Percentiles rank a stretch among this genome's conserved stretches.
These are phyloP conservation scores for Xerocomellus dryophilus DNA, from an alignment of 768 basidiomycete species.

Conservation along the genomic window DNA sequence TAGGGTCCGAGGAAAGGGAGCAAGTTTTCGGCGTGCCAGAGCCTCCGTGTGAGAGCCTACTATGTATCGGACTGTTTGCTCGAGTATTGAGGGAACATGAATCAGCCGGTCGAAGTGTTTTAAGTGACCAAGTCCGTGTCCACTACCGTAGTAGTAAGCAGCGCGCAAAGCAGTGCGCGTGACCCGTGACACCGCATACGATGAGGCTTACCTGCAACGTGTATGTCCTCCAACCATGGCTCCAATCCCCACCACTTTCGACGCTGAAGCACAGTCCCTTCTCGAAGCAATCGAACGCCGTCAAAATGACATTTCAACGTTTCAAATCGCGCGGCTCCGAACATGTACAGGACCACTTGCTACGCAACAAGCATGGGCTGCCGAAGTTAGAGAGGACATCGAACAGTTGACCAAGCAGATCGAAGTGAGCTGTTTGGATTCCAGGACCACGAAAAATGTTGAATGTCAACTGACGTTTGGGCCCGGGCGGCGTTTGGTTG, in stretches of 20 bases:
- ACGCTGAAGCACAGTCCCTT: conserved; percentile 47
- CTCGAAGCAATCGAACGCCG: conserved; percentile 54
- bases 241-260: conserved; percentile 54
- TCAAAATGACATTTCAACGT: conserved; percentile 59
- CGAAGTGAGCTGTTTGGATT: conserved; percentile 48
- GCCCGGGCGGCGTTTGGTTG: background rate
- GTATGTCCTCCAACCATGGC: conserved; percentile 45
- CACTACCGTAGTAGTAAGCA: too few relatives aligned
- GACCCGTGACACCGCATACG: too few relatives aligned
- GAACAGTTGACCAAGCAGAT: conserved; percentile 58
- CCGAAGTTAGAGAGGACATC: conserved; percentile 76
- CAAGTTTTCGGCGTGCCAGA: too few relatives aligned
- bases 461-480: background rate
- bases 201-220: background rate
- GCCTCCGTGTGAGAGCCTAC: too few relatives aligned
- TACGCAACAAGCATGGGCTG: conserved; percentile 68
- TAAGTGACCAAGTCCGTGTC: too few relatives aligned
- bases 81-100: too few relatives aligned
- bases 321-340: conserved; percentile 73
- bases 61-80: too few relatives aligned
- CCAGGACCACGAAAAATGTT: background rate
- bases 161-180: too few relatives aligned
- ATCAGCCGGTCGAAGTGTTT: too few relatives aligned
- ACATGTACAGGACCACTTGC: conserved; percentile 66
- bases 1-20: too few relatives aligned